Base-by-base conservation (phyloP, 768 basidiomycete species). In the Antrodiella citrinella region DNA sequence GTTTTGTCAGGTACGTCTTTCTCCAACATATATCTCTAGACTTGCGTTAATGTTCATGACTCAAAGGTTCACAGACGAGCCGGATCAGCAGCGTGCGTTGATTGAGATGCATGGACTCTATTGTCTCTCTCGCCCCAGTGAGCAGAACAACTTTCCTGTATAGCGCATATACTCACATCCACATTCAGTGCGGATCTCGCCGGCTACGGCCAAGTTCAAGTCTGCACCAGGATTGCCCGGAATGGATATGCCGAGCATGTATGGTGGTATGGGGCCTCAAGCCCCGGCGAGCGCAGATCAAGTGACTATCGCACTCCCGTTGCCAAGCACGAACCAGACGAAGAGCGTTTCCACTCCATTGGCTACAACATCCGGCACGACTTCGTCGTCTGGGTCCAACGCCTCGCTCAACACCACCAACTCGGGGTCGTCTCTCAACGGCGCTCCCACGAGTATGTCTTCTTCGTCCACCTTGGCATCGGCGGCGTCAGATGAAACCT, bases 91-190 rank as follows among this genome's bases (percentile, higher is more conserved):
- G 60, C 83, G 93, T 42, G 91, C 91, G 2, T 72, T 95, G 51
- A 85, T 85, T 50, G 91, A 91, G 69, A 93, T 91, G 89, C 89
- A 90, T 59, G 91, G 91, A 10, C 72, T 92, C 11, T 92, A 92
- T 60, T 91, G 91, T 62, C 75, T 90, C 45, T 90, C 88, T 30
- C 80, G 91, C 51, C 91, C 91, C 44, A 92, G 90, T 91, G 66
- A 55, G 86, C 75, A 15, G 40, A 23, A 44, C 20, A 26, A n/a
- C 19, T 38, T 21, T 51, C 48, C 22, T 23, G 18, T 48, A 56
- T 43, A 56, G 47, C 61, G 65, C 65, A 67, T 62, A 64, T 60
- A 69, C 59, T 65, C 45, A 67, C 59, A 43, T 59, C 30, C 53
- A 23, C 39, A 44, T 51, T 15, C 59, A 91, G 89, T 92, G 90